Conservation (phyloP, 202 grass and related monocot species). For the Panicum virgatum region DNA sequence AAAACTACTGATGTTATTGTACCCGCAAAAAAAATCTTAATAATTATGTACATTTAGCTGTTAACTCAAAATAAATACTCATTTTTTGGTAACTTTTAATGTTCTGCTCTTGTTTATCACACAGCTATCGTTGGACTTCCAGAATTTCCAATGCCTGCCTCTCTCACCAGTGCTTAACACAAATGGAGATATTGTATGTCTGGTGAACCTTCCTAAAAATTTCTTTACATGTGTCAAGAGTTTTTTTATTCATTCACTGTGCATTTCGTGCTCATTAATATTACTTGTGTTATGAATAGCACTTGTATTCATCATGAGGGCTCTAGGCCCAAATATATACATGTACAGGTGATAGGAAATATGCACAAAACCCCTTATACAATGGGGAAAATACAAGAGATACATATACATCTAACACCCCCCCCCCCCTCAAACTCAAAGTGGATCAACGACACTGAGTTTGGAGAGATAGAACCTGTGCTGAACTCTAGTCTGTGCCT, state of each 20-base stretch:
- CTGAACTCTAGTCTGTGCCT: no score
- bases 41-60: background rate
- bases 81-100: background rate
- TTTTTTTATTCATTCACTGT: slow-evolving; percentile 10
- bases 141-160: slow-evolving; percentile 83
- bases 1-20: slow-evolving; percentile 26
- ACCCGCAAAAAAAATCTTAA: background rate
- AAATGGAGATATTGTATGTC: slow-evolving; percentile 85
- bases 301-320: no score
- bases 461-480: no score
- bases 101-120: slow-evolving; percentile 31
- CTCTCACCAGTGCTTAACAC: slow-evolving; percentile 63
- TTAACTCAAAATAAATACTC: background rate
- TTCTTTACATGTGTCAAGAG: background rate
- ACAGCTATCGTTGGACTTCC: slow-evolving; percentile 83
- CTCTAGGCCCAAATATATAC: no score
- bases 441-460: no score
- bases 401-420: no score
- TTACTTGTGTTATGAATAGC: no score
- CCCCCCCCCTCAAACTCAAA: no score
- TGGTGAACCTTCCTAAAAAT: slow-evolving; percentile 37
- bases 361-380: no score
- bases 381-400: no score
- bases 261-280: slow-evolving; percentile 28
- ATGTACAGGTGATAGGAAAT: no score